Base-by-base conservation (phyloP, 2,329 filamentous ascomycete genomes). In the Neopestalotiopsis clavispora region DNA sequence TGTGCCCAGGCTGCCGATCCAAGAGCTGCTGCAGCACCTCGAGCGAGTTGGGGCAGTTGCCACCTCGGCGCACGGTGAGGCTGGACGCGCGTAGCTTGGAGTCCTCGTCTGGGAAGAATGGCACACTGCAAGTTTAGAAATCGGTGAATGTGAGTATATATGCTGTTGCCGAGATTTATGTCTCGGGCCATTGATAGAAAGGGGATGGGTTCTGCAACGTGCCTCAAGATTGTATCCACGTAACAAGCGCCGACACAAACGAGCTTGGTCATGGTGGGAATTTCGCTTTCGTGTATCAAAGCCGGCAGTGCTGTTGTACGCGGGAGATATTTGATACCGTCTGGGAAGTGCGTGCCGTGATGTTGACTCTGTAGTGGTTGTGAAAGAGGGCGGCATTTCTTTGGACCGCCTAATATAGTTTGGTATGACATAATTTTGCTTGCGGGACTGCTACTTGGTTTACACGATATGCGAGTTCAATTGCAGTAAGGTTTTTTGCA, bases 41-140 rank as follows among this genome's bases (percentile, higher is more conserved):
- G 42, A 94, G 85, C 3, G 88, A 87, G 77, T 94, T 94, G 30
- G 90, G 87, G 71, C 90, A 90, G 78, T 94, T 95, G 40, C 92
- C 92, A 66, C 92, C 92, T 32, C 91, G 87, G 38, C 92, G 87
- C 58, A 85, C 85, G 45, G 82, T 80, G 67, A 92, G 77, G 30
- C 76, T 83, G 2, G 87, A 86, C 20, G 92, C 91, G 40, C 92
- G 90, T 56, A 93, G 83, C 79, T 94, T 94, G 62, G 89, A 86
- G 81, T 95, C 92, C 80, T 94, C 92, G 6, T 80, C 79, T 1
- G 92, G 92, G 76, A 89, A 94, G 75, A 88, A 81, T 3, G 90
- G 87, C 42, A 93, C 86, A 71, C 90, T 92, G 76, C 64, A 56
- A 9, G 5, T 32, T 62, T 9, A 52, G 23, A 28, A 28, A 28